Conservation (phyloP, 2,329 filamentous ascomycete species). For the Blumeria graminis region DNA sequence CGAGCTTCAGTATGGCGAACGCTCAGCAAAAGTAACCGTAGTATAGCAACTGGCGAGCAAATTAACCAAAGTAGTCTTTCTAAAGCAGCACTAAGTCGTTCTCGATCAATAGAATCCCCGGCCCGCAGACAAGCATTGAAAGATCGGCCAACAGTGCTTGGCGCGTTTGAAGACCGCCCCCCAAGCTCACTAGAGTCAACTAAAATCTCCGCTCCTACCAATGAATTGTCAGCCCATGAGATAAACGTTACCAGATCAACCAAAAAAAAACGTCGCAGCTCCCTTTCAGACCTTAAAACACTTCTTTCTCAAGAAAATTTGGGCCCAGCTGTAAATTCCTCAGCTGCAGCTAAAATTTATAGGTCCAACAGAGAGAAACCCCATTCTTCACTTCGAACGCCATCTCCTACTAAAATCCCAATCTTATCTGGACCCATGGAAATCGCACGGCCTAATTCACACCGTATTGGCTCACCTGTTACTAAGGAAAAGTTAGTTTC, state of each 20-base stretch:
- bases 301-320: slow-evolving; percentile 38
- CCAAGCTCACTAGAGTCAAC: slow-evolving; percentile 26
- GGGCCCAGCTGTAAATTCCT: slow-evolving; percentile 17
- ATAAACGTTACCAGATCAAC: slow-evolving; percentile 19
- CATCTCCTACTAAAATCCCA: slow-evolving; percentile 14
- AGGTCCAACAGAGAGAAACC: slow-evolving; percentile 2
- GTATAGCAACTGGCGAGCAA: slow-evolving; percentile 31
- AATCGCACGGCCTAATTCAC: slow-evolving; percentile 8
- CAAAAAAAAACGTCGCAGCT: slow-evolving; percentile 71
- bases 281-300: slow-evolving; percentile 60
- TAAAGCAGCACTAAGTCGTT: slow-evolving; percentile 40
- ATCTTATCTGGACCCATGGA: slow-evolving; percentile 9
- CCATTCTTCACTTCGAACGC: slow-evolving; percentile 13
- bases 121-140: slow-evolving; percentile 30
- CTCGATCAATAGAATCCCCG: slow-evolving; percentile 51
- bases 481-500: slow-evolving; percentile 10
- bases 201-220: slow-evolving; percentile 13
- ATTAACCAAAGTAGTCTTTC: slow-evolving; percentile 31
- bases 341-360: slow-evolving; percentile 13
- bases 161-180: slow-evolving; percentile 39
- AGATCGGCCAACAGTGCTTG: slow-evolving; percentile 34
- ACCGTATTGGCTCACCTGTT: slow-evolving; percentile 9
- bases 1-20: slow-evolving; percentile 63
- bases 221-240: slow-evolving; percentile 19
- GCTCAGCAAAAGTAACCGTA: slow-evolving; percentile 57